Percentiles rank a stretch among this genome's conserved stretches.
phyloP scores from a whole-genome alignment of 345 rosid species.

The Clarkia xantiana region DNA sequence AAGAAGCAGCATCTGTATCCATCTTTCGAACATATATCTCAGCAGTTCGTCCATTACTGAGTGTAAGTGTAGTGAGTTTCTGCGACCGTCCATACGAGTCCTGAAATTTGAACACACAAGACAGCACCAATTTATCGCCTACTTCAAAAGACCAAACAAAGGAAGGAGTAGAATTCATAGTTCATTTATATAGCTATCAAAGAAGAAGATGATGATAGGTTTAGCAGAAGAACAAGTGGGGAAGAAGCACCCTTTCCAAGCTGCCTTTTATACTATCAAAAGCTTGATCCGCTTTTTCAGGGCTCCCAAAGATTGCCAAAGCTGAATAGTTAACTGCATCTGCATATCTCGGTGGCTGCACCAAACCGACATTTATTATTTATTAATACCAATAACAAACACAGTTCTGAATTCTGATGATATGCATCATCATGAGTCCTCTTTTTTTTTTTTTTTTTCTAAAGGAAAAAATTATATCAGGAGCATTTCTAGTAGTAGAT shows the following conservation, averaged over 20 bases:
- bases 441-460: too few relatives aligned
- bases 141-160: not conserved
- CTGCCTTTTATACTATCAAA: conserved; percentile 39
- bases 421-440: too few relatives aligned
- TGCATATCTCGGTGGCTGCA: conserved; percentile 36
- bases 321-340: conserved; percentile 37
- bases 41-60: conserved; percentile 22
- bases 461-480: too few relatives aligned
- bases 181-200: not conserved
- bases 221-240: not conserved
- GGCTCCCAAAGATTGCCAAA: conserved; percentile 29
- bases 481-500: too few relatives aligned
- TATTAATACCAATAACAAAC: not conserved
- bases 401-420: too few relatives aligned
- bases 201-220: too few relatives aligned
- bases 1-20: conserved; percentile 13
- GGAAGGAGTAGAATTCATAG: not conserved
- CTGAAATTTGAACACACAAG: conserved; percentile 15
- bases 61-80: conserved; percentile 29
- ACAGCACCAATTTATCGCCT: too few relatives aligned
- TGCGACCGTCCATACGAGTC: conserved; percentile 50
- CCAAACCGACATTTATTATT: conserved; percentile 10
- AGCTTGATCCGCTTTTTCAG: conserved; percentile 48
- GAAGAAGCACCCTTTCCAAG: conserved; percentile 31
- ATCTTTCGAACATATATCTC: conserved; percentile 43